phyloP scores from a whole-genome alignment of 2,329 filamentous ascomycete species.

The Arthrobotrys sphaeroides region DNA sequence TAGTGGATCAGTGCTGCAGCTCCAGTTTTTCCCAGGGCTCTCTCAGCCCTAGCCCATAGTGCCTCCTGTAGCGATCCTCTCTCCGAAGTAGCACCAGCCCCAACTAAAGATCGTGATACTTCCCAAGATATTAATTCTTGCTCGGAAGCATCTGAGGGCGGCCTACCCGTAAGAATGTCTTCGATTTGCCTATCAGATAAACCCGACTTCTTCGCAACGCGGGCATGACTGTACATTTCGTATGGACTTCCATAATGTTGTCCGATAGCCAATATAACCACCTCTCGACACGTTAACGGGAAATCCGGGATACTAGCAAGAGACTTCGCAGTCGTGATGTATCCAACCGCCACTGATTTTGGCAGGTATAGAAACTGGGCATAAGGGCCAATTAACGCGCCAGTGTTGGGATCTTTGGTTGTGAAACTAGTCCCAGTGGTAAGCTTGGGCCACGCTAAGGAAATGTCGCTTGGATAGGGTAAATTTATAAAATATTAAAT shows the following conservation, averaged over 20 bases:
- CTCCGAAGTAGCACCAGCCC: background rate
- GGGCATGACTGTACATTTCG: conserved; percentile 23
- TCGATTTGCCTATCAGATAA: conserved; percentile 22
- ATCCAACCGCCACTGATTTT: background rate
- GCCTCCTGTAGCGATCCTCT: conserved; percentile 21
- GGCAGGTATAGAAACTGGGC: conserved; percentile 30
- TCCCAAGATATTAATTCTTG: conserved; percentile 27
- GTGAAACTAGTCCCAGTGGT: background rate
- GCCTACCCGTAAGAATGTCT: conserved; percentile 17
- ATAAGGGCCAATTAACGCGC: background rate
- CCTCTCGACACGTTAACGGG: conserved; percentile 17
- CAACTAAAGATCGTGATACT: conserved; percentile 10
- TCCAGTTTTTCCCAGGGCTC: conserved; percentile 9
- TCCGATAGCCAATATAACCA: conserved; percentile 26
- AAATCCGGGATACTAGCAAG: conserved; percentile 17
- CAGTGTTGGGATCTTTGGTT: background rate
- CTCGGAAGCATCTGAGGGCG: conserved; percentile 19
- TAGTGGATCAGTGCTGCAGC: conserved; percentile 23
- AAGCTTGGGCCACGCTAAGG: background rate
- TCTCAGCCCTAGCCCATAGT: conserved; percentile 14
- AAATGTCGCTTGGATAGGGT: no score
- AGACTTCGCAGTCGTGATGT: background rate
- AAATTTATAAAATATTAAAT: no score
- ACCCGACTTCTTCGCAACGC: conserved; percentile 20
- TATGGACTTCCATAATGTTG: conserved; percentile 25